These are phyloP conservation scores for Leptographium procerum DNA, from an alignment of 2,329 filamentous ascomycete genomes.

Conservation along the genomic window DNA sequence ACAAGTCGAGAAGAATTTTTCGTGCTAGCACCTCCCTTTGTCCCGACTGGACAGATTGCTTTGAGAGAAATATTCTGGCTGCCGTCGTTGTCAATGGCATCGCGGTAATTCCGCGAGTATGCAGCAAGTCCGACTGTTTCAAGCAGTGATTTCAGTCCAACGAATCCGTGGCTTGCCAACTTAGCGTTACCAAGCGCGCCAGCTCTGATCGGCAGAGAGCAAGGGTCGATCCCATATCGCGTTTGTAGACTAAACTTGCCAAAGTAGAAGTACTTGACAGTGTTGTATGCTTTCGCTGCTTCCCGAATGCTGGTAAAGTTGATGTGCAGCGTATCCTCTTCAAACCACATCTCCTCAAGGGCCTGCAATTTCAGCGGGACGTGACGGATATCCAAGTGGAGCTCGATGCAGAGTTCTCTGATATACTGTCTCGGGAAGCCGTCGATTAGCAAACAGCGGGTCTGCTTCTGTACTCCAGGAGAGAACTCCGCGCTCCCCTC, in stretches of 20 bases:
- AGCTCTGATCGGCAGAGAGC: background rate
- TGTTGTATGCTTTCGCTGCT: conserved; percentile 4
- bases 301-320: conserved; percentile 10
- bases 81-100: background rate
- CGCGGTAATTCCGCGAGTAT: conserved; percentile 3
- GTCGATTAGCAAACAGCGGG: conserved; percentile 8
- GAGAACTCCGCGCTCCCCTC: background rate
- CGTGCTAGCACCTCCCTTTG: background rate
- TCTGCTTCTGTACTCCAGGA: background rate
- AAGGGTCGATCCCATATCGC: conserved; percentile 7
- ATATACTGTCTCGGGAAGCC: conserved; percentile 8
- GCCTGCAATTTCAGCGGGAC: background rate
- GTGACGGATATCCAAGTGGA: background rate
- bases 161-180: conserved; percentile 5
- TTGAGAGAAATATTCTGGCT: background rate
- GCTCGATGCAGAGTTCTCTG: conserved; percentile 9
- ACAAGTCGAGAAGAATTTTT: background rate
- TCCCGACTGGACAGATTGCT: background rate
- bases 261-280: conserved; percentile 6
- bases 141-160: conserved; percentile 8
- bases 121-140: conserved; percentile 9
- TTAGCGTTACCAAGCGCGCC: background rate
- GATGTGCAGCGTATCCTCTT: conserved; percentile 5
- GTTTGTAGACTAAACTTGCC: conserved; percentile 4
- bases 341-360: conserved; percentile 13